phyloP scores from a whole-genome alignment of 306 rosid genomes.

The Prunus armeniaca region DNA sequence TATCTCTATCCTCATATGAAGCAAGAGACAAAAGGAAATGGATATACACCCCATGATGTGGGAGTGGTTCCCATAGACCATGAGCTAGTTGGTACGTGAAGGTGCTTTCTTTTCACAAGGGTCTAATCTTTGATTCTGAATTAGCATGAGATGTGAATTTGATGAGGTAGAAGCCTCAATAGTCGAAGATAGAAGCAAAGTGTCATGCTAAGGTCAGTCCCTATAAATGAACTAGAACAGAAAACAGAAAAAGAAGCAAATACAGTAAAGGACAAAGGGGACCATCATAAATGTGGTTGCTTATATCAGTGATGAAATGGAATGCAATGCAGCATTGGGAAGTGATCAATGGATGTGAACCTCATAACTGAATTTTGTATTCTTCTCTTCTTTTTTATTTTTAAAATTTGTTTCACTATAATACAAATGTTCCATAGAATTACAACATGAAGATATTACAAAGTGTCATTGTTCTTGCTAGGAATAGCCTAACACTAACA shows the following conservation, averaged over 20 bases:
- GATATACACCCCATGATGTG: too few species aligned
- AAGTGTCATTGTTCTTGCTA: conserved; percentile 1
- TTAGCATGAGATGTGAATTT: too few species aligned
- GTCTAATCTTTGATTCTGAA: too few species aligned
- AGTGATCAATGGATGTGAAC: neutral
- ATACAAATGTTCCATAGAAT: conserved; percentile 6
- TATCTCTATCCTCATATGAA: too few species aligned
- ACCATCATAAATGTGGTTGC: neutral
- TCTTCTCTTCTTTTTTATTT: neutral
- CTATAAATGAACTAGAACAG: neutral
- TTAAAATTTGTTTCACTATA: neutral
- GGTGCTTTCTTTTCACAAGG: too few species aligned
- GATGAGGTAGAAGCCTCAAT: too few species aligned
- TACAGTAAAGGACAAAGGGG: neutral
- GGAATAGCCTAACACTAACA: conserved; percentile 13
- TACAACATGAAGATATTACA: conserved; percentile 1
- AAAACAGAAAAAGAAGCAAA: neutral
- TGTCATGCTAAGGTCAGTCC: neutral
- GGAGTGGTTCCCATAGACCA: too few species aligned
- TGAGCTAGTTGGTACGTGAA: too few species aligned
- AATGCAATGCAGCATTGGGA: neutral
- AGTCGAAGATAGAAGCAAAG: too few species aligned
- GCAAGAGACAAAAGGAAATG: too few species aligned
- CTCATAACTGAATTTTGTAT: neutral
- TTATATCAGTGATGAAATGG: neutral